These are phyloP conservation scores for Pterocarpus santalinus DNA, from an alignment of 306 rosid species.

Conservation along the genomic window DNA sequence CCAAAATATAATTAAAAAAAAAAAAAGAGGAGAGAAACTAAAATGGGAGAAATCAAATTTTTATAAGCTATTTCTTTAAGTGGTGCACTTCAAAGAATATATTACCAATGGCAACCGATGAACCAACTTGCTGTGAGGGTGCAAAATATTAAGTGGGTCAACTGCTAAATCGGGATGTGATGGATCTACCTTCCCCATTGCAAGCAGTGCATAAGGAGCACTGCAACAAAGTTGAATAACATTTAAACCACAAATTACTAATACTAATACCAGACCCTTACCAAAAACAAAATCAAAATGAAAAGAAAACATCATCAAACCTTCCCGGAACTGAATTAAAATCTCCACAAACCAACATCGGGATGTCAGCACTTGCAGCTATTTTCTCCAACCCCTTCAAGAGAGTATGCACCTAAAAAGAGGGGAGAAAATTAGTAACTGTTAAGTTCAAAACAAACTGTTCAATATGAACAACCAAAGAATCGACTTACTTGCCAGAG, in stretches of 20 bases:
- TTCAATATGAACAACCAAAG: conserved; percentile 20
- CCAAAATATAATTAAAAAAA: background rate
- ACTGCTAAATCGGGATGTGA: conserved; percentile 85
- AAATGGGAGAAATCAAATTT: background rate
- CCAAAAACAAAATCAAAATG: background rate
- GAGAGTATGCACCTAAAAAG: conserved; percentile 86
- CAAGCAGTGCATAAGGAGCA: conserved; percentile 95
- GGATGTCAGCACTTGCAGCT: conserved; percentile 94
- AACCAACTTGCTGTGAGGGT: conserved; percentile 89
- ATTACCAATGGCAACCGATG: conserved; percentile 97
- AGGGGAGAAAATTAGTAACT: conserved; percentile 42
- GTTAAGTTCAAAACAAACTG: background rate
- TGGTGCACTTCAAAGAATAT: conserved; percentile 31
- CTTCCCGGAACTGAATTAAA: conserved; percentile 97
- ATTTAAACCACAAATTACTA: conserved; percentile 40
- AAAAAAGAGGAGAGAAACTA: background rate
- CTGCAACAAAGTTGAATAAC: conserved; percentile 63
- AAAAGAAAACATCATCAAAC: conserved; percentile 50
- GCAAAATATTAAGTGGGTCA: conserved; percentile 91
- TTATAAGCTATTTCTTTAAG: background rate
- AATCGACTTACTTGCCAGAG: conserved; percentile 89
- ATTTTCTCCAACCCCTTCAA: conserved; percentile 97
- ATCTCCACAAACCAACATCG: conserved; percentile 99
- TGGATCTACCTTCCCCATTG: conserved; percentile 93
- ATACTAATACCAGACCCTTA: conserved; percentile 23